A percentile compares a stretch with the other conserved stretches of the same genome.
Evolutionary conservation across 75 land plant genomes (phyloP).

Genomic region (Pinus taeda): DNA sequence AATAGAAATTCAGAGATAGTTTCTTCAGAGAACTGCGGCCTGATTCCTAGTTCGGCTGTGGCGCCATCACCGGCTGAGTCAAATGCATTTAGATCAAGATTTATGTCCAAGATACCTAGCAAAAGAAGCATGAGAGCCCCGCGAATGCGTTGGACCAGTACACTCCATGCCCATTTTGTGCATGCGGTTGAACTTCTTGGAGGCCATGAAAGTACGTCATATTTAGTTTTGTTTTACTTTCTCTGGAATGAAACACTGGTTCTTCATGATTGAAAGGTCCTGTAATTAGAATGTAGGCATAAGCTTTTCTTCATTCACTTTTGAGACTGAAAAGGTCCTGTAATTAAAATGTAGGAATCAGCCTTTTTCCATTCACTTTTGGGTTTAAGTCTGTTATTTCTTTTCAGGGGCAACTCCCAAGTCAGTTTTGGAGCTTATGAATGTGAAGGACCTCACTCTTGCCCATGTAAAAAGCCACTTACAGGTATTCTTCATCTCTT

Average conservation of each 20-base stretch:
- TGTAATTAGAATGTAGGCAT: not conserved
- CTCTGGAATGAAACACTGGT: not conserved
- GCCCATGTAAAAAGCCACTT: conserved; percentile 57
- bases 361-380: not conserved
- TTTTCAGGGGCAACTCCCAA: conserved; percentile 48
- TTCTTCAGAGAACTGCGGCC: not conserved
- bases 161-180: conserved; percentile 87
- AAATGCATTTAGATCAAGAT: conserved; percentile 8
- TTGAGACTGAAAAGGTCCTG: not conserved
- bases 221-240: not conserved
- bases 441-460: conserved; percentile 46
- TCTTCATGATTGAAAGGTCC: not conserved
- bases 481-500: conserved; percentile 18
- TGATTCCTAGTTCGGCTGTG: not conserved
- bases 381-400: not conserved
- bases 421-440: conserved; percentile 52
- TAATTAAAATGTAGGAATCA: not conserved
- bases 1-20: conserved; percentile 2
- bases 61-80: not conserved
- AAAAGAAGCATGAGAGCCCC: conserved; percentile 72
- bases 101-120: conserved; percentile 10
- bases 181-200: conserved; percentile 95
- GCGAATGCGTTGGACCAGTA: conserved; percentile 90
- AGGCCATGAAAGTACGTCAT: conserved; percentile 82
- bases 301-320: not conserved